These are phyloP conservation scores for Penicillium flavigenum DNA, from an alignment of 495 filamentous ascomycete species.

Conservation along the genomic window DNA sequence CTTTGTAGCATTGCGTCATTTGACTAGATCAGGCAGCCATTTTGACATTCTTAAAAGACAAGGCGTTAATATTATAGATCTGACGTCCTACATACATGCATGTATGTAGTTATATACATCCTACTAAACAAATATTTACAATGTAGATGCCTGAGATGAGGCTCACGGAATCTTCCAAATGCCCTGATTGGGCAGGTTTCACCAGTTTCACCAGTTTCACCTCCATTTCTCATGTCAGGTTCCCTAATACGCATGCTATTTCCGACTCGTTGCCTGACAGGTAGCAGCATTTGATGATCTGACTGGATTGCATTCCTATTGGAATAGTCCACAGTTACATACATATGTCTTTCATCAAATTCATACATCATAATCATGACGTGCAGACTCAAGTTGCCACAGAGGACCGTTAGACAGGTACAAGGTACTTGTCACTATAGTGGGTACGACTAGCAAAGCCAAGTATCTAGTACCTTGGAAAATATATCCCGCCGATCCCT, in stretches of 20 bases:
- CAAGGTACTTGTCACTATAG: neutral
- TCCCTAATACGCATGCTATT: neutral
- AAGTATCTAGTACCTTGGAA: slow-evolving; percentile 20
- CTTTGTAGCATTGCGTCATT: too few species aligned
- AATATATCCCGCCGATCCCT: slow-evolving; percentile 10
- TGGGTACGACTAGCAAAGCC: neutral
- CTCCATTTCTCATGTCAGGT: too few species aligned
- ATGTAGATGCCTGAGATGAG: neutral
- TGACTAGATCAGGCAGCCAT: too few species aligned
- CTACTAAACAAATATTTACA: too few species aligned
- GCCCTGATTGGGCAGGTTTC: neutral
- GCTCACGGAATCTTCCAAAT: neutral
- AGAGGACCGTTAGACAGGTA: slow-evolving; percentile 5
- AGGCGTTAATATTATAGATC: too few species aligned
- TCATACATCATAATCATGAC: slow-evolving; percentile 2
- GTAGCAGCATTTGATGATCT: neutral
- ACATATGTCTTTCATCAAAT: neutral
- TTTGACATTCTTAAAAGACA: too few species aligned
- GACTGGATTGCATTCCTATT: neutral
- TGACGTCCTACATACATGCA: too few species aligned
- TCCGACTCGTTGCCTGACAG: slow-evolving; percentile 2
- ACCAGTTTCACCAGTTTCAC: neutral
- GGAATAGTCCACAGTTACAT: neutral
- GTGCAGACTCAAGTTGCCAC: slow-evolving; percentile 22
- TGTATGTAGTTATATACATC: too few species aligned